These are phyloP conservation scores for Penicillium sp. DNA, from an alignment of 2,329 filamentous ascomycete genomes.

Conservation along the genomic window DNA sequence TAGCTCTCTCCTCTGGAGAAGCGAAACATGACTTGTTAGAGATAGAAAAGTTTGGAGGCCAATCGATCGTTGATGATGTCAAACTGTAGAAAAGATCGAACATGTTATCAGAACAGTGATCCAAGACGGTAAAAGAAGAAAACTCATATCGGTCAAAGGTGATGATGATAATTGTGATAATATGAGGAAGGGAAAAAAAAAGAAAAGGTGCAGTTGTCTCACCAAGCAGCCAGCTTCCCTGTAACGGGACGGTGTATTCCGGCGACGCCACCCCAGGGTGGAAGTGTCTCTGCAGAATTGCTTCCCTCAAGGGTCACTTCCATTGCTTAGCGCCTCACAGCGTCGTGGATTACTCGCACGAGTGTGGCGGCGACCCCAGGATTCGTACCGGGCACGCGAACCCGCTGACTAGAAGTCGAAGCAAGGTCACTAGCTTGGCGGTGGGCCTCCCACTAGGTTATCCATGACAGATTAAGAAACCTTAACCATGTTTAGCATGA, in stretches of 20 bases:
- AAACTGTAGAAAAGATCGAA: too few relatives aligned
- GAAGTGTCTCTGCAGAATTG: constrained; percentile 61
- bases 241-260: constrained; percentile 55
- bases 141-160: neutral
- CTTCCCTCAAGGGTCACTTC: constrained; percentile 60
- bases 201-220: constrained; percentile 41
- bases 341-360: constrained; percentile 60
- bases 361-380: constrained; percentile 57
- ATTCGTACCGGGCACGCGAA: constrained; percentile 60
- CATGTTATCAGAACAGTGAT: neutral
- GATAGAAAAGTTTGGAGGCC: neutral
- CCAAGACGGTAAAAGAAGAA: neutral
- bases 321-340: constrained; percentile 58
- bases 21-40: neutral
- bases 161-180: too few relatives aligned
- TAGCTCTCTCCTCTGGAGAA: neutral
- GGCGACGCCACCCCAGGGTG: constrained; percentile 59
- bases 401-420: constrained; percentile 41
- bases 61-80: too few relatives aligned
- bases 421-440: constrained; percentile 44
- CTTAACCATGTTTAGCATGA: rapidly evolving
- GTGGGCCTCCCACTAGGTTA: constrained; percentile 46
- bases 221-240: constrained; percentile 42
- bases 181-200: constrained; percentile 23
- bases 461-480: constrained; percentile 44